Percentiles rank a stretch among this genome's conserved stretches.
Evolutionary conservation across 1,284 basidiomycete genomes (phyloP).

Genomic region (Ceratobasidium sp.): DNA sequence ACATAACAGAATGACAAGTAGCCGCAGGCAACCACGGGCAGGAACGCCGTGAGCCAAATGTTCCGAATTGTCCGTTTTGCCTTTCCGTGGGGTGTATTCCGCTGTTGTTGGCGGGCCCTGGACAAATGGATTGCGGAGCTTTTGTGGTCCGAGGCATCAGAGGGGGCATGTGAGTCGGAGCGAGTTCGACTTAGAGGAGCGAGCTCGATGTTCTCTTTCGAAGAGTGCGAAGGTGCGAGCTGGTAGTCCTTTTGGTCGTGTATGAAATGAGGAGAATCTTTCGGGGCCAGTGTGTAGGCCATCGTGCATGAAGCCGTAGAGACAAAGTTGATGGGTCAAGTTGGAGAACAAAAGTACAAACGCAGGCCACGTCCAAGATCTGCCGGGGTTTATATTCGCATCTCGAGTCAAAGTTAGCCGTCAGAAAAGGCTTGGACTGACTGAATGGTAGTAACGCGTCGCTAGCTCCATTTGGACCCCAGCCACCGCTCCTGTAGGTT

Average conservation of each 20-base stretch:
- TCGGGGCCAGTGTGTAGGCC: conserved; percentile 28
- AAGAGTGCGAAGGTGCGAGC: not conserved
- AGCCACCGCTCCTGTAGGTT: too few relatives aligned
- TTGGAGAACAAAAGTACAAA: too few relatives aligned
- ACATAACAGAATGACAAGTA: conserved; percentile 37
- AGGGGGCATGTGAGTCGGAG: not conserved
- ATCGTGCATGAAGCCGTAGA: conserved; percentile 26
- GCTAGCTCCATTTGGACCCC: too few relatives aligned
- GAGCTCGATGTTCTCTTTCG: conserved; percentile 38
- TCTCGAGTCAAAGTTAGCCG: too few relatives aligned
- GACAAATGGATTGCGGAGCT: conserved; percentile 15
- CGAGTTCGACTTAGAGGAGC: not conserved
- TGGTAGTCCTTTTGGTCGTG: not conserved
- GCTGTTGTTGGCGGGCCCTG: not conserved
- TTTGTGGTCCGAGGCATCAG: conserved; percentile 25
- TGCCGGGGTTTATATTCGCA: too few relatives aligned
- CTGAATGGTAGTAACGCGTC: not conserved
- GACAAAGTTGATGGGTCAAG: too few relatives aligned
- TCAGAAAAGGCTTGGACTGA: too few relatives aligned
- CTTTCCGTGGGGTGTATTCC: conserved; percentile 1
- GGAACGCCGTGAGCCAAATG: conserved; percentile 29
- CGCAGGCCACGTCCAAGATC: too few relatives aligned
- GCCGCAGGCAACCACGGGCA: conserved; percentile 17
- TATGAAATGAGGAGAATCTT: not conserved
- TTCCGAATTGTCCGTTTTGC: not conserved